Base-by-base conservation (phyloP, 164 flowering plant genomes). In the Aristolochia contorta region DNA sequence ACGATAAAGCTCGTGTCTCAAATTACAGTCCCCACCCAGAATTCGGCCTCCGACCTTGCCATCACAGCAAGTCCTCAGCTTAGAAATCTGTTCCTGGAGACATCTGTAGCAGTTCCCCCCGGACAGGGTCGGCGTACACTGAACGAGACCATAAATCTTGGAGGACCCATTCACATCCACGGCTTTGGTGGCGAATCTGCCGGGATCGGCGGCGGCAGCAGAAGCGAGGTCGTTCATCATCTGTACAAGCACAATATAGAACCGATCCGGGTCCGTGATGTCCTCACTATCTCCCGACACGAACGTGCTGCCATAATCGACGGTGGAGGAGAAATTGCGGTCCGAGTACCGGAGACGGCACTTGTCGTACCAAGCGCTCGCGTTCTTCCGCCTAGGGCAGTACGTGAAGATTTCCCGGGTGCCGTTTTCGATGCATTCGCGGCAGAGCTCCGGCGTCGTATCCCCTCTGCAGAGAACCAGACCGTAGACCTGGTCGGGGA, bases 391-490 rank as follows among this genome's bases (percentile, higher is more conserved):
- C 15, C 24, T 54, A 33, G 57, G 57, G 33, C 57, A 54, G 16
- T 19, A 12, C n/a, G 9, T 13, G 27, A 7, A 15, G n/a, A 54
- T 54, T 16, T 54, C 57, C 10, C 27, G 18, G 14, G 16, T 54
- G 12, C 18, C 32, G 22, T 14, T 23, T 14, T 54, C 27, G 15
- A 54, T 16, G 33, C 57, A 54, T 12, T 22, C 24, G 12, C 33
- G 12, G n/a, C 57, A 54, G 33, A 16, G 16, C 3, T 23, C 30
- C 30, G n/a, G 57, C n/a, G 30, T 23, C 16, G 20, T 25, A 33
- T 57, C 60, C 18, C 60, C 60, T 18, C 47, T 8, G 19, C 60
- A 57, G 22, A 57, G 60, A 45, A 57, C 45, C 7, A 57, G 60
- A 10, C 46, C 60, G 25, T 57, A 57, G 1, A 37, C 60, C 23